These are phyloP conservation scores for Globisporangium megalacanthum DNA, from an alignment of 352 stramenopile genomes.

Conservation along the genomic window DNA sequence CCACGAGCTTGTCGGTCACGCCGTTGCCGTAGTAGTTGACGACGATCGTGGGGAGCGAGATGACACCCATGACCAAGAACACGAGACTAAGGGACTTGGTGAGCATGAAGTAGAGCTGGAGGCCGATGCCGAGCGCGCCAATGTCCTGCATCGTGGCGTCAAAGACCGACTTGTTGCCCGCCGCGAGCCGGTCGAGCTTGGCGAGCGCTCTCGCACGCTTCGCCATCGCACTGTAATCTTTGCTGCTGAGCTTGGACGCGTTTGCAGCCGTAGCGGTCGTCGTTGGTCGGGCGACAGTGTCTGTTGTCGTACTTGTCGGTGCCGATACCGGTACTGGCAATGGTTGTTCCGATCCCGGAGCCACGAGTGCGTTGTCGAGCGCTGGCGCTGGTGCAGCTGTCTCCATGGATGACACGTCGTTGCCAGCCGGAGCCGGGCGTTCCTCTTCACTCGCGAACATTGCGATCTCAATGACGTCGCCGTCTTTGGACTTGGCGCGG, in stretches of 20 bases:
- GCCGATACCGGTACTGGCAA: no score
- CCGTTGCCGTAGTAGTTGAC: constrained; percentile 65
- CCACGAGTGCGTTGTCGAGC: no score
- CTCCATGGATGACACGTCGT: not conserved
- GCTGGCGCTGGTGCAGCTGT: not conserved
- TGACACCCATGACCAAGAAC: constrained; percentile 68
- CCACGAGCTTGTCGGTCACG: constrained; percentile 54
- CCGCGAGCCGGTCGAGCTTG: constrained; percentile 50
- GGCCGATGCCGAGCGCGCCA: constrained; percentile 66
- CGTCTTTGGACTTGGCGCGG: not conserved
- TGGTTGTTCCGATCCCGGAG: not conserved
- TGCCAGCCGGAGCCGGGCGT: not conserved
- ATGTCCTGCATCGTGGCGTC: constrained; percentile 69
- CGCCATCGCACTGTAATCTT: constrained; percentile 31
- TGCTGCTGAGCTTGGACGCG: not conserved
- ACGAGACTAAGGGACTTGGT: constrained; percentile 64
- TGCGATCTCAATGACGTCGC: constrained; percentile 9
- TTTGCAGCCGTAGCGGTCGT: not conserved
- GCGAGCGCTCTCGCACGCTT: constrained; percentile 32
- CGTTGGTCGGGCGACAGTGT: not conserved
- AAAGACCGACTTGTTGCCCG: constrained; percentile 58
- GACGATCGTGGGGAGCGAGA: constrained; percentile 55
- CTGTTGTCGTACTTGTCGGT: no score
- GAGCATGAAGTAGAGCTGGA: constrained; percentile 85
- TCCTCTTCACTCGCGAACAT: constrained; percentile 11